phyloP scores from a whole-genome alignment of 495 filamentous ascomycete genomes.

The Massariosphaeria phaeospora region DNA sequence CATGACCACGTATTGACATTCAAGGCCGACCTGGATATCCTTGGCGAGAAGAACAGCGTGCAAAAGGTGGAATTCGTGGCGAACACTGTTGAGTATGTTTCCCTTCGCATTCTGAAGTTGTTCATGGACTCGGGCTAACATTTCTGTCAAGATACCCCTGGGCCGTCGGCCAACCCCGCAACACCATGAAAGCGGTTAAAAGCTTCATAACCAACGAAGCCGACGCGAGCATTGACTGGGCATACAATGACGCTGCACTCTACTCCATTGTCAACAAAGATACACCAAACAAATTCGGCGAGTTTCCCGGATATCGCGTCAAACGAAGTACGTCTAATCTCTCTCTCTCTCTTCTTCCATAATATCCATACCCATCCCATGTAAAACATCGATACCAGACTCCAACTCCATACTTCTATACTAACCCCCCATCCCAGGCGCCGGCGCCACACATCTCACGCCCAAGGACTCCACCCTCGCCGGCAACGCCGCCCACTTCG shows the following conservation, averaged over 20 bases:
- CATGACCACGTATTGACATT: conserved; percentile 24
- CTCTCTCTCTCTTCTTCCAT: background rate
- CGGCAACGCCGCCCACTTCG: conserved; percentile 46
- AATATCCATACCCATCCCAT: no score
- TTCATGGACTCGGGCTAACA: conserved; percentile 13
- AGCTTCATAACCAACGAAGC: conserved; percentile 46
- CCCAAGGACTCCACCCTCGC: conserved; percentile 48
- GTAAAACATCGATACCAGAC: no score
- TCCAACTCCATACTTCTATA: no score
- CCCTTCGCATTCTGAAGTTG: background rate
- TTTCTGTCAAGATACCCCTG: conserved; percentile 44
- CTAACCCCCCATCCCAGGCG: conserved; percentile 20
- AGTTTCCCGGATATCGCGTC: conserved; percentile 53
- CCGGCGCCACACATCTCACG: conserved; percentile 46
- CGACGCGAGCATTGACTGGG: conserved; percentile 50
- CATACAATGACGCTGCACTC: conserved; percentile 47
- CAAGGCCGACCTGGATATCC: conserved; percentile 19
- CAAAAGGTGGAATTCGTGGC: conserved; percentile 44
- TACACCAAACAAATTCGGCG: conserved; percentile 49
- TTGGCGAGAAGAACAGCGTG: conserved; percentile 48
- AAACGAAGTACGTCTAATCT: conserved; percentile 36
- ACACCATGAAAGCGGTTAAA: conserved; percentile 52
- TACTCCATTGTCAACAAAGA: conserved; percentile 52
- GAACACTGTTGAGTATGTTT: conserved; percentile 1
- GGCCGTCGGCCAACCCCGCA: conserved; percentile 46